Base-by-base conservation (phyloP, 192 early-diverging fungal genomes). In the Diversispora epigaea region DNA sequence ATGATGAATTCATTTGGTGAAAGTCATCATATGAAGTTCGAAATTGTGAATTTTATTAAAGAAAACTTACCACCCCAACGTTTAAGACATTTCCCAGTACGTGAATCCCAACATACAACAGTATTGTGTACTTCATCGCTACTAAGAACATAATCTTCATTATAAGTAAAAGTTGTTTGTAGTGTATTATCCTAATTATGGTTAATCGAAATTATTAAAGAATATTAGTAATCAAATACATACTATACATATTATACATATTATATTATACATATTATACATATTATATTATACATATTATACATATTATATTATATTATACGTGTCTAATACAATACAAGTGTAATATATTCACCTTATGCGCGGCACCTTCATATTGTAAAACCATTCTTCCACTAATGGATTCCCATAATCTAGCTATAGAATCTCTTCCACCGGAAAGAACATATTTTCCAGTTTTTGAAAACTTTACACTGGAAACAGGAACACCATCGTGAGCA, bases 391-490 rank as follows among this genome's bases (percentile, higher is more conserved):
- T 86, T 0, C 94, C 94, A 22, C 85, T 90, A 14, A 83, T 80
- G 68, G 93, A 79, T 45, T 98, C 96, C 96, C 96, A 98, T 57
- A 96, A 80, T 73, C 88, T 85, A 11, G 87, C 82, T 4, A 80
- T 49, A 4, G 91, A 92, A 80, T 98, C 95, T 19, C 84, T 79
- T 2, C 96, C 96, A 5, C 89, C 91, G 0, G 91, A 89, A 47
- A 98, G 77, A 22, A 96, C 68, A 73, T 91, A 95, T 50, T 88
- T 87, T 40, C 87, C 85, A 82, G 88, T 93, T 66, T 86, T 86
- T 12, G 95, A 92, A 55, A 97, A 91, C 32, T 82, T 70, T 0
- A 92, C 89, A n/a, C 84, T 89, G 4, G 91, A 91, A 3, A 91
- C 95, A 4, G 89, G 78, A 14, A 79, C 80, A 5, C 93, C 94